Conservation (phyloP, 495 filamentous ascomycete species). For the Hypoxylon lenormandii region DNA sequence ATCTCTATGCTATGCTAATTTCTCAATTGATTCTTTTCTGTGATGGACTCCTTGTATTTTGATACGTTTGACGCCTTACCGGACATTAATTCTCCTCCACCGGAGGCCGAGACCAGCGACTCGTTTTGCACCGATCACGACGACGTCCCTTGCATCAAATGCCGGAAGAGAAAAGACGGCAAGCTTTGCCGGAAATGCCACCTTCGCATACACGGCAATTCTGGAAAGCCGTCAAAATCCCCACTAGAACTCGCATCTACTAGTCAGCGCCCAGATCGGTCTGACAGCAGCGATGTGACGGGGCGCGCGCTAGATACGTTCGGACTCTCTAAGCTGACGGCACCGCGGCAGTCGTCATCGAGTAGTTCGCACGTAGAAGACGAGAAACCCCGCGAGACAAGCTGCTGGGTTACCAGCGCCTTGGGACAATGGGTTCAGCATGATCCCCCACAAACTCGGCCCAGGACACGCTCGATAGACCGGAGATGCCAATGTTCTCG, state of each 20-base stretch:
- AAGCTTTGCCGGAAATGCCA: slow-evolving; percentile 6
- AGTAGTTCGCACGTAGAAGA: not conserved
- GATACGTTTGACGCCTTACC: not conserved
- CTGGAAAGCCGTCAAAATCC: not conserved
- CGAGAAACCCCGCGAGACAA: not conserved
- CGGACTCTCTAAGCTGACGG: not conserved
- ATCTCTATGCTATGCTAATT: too few relatives aligned
- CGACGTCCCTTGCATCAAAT: slow-evolving; percentile 1
- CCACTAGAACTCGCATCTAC: not conserved
- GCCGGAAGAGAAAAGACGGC: not conserved
- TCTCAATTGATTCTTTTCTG: too few relatives aligned
- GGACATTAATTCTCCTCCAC: not conserved
- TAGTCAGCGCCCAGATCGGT: not conserved
- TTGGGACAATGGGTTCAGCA: too few relatives aligned
- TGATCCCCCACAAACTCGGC: too few relatives aligned
- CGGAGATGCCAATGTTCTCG: too few relatives aligned
- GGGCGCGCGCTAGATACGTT: not conserved
- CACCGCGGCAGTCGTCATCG: not conserved
- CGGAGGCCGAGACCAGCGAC: not conserved
- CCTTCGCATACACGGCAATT: not conserved
- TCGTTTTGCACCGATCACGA: not conserved
- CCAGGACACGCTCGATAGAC: too few relatives aligned
- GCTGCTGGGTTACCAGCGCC: too few relatives aligned
- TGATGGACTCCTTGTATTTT: slow-evolving; percentile 16
- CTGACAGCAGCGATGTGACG: not conserved